phyloP scores from a whole-genome alignment of 352 stramenopile genomes.

The Phytophthora cryptogea region DNA sequence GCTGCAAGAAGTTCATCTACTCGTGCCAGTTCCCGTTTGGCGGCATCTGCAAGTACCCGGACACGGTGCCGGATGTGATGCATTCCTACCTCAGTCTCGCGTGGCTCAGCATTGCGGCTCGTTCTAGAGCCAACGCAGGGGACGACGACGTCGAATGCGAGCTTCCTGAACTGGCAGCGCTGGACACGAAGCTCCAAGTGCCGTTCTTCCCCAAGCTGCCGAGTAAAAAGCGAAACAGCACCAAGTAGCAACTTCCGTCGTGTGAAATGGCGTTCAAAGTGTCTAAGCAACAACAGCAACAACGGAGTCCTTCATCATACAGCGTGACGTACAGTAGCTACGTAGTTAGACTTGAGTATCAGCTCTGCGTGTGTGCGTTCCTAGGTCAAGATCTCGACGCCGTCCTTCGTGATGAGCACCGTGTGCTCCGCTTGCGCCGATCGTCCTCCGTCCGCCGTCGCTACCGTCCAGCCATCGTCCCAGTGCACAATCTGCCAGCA shows the following conservation, averaged over 20 bases:
- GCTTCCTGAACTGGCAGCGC: slow-evolving; percentile 45
- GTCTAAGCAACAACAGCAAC: slow-evolving; percentile 1
- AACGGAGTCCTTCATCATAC: slow-evolving; percentile 6
- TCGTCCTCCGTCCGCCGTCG: slow-evolving; percentile 91
- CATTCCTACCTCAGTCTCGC: slow-evolving; percentile 92
- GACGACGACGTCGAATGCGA: slow-evolving; percentile 9
- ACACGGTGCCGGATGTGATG: slow-evolving; percentile 87
- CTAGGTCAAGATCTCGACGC: slow-evolving; percentile 95
- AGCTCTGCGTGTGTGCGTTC: not conserved
- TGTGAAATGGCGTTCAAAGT: slow-evolving; percentile 1
- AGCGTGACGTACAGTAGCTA: no score
- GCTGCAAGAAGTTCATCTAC: slow-evolving; percentile 77
- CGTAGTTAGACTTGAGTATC: slow-evolving; percentile 16
- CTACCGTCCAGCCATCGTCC: slow-evolving; percentile 97
- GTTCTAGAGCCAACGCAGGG: slow-evolving; percentile 28
- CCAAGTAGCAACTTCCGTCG: not conserved
- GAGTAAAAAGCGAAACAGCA: slow-evolving; percentile 22
- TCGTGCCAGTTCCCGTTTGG: slow-evolving; percentile 86
- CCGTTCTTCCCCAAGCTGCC: slow-evolving; percentile 60
- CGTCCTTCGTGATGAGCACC: slow-evolving; percentile 95
- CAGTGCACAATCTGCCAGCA: slow-evolving; percentile 82
- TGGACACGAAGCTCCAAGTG: slow-evolving; percentile 83
- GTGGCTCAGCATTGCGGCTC: slow-evolving; percentile 85
- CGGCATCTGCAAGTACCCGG: slow-evolving; percentile 85
- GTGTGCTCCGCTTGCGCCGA: slow-evolving; percentile 99